Percentiles rank a stretch among this genome's conserved stretches.
phyloP scores from a whole-genome alignment of 768 basidiomycete species.

The Gyrodon lividus region DNA sequence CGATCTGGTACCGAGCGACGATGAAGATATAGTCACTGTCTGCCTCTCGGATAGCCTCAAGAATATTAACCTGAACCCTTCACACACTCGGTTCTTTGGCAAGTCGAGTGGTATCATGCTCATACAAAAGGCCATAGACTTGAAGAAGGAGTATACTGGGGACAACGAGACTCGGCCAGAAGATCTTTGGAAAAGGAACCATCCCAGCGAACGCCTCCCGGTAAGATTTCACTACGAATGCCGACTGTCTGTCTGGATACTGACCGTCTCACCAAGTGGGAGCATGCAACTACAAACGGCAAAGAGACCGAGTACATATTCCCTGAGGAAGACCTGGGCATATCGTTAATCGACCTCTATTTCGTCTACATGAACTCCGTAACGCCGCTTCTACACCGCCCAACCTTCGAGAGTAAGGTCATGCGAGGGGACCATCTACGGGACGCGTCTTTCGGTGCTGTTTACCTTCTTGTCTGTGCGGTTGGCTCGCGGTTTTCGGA shows the following conservation, averaged over 20 bases:
- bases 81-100: slow-evolving; percentile 33
- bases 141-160: slow-evolving; percentile 59
- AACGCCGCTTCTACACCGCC: slow-evolving; percentile 70
- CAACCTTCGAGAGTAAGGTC: slow-evolving; percentile 57
- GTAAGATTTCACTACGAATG: slow-evolving; percentile 20
- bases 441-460: slow-evolving; percentile 53
- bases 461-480: slow-evolving; percentile 71
- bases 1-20: slow-evolving; percentile 27
- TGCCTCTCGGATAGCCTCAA: slow-evolving; percentile 25
- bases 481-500: slow-evolving; percentile 54
- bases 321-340: slow-evolving; percentile 51
- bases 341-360: slow-evolving; percentile 57
- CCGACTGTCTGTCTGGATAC: too few relatives aligned
- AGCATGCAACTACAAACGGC: neutral
- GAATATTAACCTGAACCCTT: slow-evolving; percentile 16
- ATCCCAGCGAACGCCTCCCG: slow-evolving; percentile 25
- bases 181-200: slow-evolving; percentile 11
- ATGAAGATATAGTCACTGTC: slow-evolving; percentile 24
- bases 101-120: slow-evolving; percentile 44
- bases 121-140: slow-evolving; percentile 48
- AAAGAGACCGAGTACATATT: slow-evolving; percentile 38
- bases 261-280: too few relatives aligned
- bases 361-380: slow-evolving; percentile 57
- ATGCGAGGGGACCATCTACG: slow-evolving; percentile 47
- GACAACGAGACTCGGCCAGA: slow-evolving; percentile 20